These are phyloP conservation scores for Castanea mollissima DNA, from an alignment of 306 rosid genomes.

Conservation along the genomic window DNA sequence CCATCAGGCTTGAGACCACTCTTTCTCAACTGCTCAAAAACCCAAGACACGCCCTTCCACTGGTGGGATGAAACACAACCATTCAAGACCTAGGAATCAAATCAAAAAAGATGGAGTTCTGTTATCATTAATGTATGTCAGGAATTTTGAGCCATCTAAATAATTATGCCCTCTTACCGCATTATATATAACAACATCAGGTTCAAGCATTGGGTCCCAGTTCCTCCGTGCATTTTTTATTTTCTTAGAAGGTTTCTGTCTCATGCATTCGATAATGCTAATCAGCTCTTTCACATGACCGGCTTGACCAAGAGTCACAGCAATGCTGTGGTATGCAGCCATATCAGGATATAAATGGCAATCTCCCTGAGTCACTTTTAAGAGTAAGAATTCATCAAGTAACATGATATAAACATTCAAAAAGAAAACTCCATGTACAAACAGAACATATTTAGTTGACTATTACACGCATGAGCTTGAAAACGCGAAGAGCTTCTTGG, in stretches of 20 bases:
- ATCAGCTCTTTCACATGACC: constrained; percentile 81
- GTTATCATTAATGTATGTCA: constrained; percentile 16
- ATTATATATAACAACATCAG: constrained; percentile 79
- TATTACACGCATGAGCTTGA: constrained; percentile 76
- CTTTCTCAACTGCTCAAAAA: constrained; percentile 60
- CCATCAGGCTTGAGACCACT: constrained; percentile 78
- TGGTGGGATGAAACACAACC: constrained; percentile 77
- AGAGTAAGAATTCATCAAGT: constrained; percentile 28
- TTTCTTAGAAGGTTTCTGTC: constrained; percentile 57
- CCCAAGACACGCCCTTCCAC: constrained; percentile 92
- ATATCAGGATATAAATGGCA: constrained; percentile 74
- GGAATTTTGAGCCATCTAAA: constrained; percentile 14
- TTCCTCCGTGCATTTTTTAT: constrained; percentile 43
- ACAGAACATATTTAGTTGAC: constrained; percentile 33
- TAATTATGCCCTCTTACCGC: constrained; percentile 58
- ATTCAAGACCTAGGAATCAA: constrained; percentile 69
- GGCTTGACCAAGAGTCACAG: constrained; percentile 91
- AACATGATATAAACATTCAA: constrained; percentile 19
- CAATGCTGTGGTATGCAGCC: constrained; percentile 91
- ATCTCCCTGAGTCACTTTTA: constrained; percentile 57
- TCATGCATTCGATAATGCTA: constrained; percentile 69
- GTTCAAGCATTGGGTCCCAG: constrained; percentile 83
- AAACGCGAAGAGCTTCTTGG: constrained; percentile 74
- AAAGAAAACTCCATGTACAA: constrained; percentile 1
- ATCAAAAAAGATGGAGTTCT: constrained; percentile 15